Conservation (phyloP, 306 rosid genomes). For the Prunus mongolica region DNA sequence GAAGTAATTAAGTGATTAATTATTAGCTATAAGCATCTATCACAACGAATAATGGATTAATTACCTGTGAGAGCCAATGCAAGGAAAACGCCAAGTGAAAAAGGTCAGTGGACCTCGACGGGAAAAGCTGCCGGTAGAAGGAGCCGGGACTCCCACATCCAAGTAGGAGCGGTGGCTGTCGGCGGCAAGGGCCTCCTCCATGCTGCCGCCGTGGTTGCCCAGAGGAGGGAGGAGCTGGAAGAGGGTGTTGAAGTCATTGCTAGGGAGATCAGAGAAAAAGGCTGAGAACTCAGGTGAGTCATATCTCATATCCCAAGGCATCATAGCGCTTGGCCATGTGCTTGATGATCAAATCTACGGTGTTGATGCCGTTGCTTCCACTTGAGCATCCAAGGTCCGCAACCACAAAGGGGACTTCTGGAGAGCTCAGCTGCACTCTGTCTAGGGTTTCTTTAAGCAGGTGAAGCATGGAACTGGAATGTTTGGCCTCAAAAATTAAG, state of each 20-base stretch:
- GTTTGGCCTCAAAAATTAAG: slow-evolving; percentile 50
- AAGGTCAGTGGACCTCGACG: slow-evolving; percentile 65
- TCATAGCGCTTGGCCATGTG: slow-evolving; percentile 78
- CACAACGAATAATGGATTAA: neutral
- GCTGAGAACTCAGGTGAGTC: slow-evolving; percentile 86
- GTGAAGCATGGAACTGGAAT: slow-evolving; percentile 87
- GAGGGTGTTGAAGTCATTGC: slow-evolving; percentile 88
- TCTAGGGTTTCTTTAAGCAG: slow-evolving; percentile 84
- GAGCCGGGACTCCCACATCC: slow-evolving; percentile 88
- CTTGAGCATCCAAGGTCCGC: slow-evolving; percentile 92
- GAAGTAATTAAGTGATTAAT: neutral
- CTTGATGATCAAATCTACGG: slow-evolving; percentile 66
- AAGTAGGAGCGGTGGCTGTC: slow-evolving; percentile 71
- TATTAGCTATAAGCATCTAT: neutral
- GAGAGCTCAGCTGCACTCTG: slow-evolving; percentile 38
- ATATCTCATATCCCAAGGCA: slow-evolving; percentile 44
- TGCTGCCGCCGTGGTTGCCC: slow-evolving; percentile 56
- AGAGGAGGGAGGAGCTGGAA: slow-evolving; percentile 88
- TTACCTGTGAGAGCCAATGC: slow-evolving; percentile 93
- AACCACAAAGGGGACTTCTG: slow-evolving; percentile 63
- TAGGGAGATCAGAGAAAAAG: slow-evolving; percentile 89
- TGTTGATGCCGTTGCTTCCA: slow-evolving; percentile 76
- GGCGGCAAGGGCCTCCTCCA: slow-evolving; percentile 87
- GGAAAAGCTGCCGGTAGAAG: slow-evolving; percentile 74
- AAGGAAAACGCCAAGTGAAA: slow-evolving; percentile 87